Percentiles rank a stretch among this genome's conserved stretches.
phyloP scores from a whole-genome alignment of 345 rosid genomes.

The Sonneratia alba region DNA sequence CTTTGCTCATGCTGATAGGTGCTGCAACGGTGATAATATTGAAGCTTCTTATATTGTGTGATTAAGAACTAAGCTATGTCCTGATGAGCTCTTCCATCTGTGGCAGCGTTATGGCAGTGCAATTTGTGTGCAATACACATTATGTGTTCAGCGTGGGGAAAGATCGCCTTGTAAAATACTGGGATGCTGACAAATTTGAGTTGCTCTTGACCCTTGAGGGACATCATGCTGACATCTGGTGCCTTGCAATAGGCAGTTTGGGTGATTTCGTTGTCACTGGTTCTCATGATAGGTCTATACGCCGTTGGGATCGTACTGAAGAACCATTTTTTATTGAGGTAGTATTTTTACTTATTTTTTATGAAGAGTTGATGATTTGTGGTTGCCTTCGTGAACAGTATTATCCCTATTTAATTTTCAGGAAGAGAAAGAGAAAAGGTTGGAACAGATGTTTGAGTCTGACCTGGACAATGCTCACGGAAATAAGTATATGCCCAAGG shows the following conservation, averaged over 20 bases:
- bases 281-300: conserved; percentile 91
- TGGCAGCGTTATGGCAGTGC: conserved; percentile 86
- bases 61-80: background rate
- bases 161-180: conserved; percentile 83
- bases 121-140: conserved; percentile 81
- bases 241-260: conserved; percentile 75
- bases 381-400: background rate
- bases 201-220: conserved; percentile 85
- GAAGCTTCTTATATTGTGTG: background rate
- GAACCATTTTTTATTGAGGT: conserved; percentile 98
- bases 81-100: conserved; percentile 1
- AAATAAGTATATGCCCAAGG: conserved; percentile 46
- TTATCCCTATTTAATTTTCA: conserved; percentile 25
- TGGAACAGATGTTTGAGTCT: conserved; percentile 88
- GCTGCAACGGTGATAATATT: conserved; percentile 3
- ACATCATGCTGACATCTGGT: conserved; percentile 91
- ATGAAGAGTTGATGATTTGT: background rate
- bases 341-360: conserved; percentile 6
- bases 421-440: conserved; percentile 95
- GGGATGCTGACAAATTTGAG: conserved; percentile 99
- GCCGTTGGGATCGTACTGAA: conserved; percentile 97
- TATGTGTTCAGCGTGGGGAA: conserved; percentile 90
- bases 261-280: conserved; percentile 96
- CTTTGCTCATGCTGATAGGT: conserved; percentile 95
- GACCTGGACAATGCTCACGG: conserved; percentile 65